A percentile compares a stretch with the other conserved stretches of the same genome.
phyloP scores from a whole-genome alignment of 305 asterid species.

The Solanum chacoense region DNA sequence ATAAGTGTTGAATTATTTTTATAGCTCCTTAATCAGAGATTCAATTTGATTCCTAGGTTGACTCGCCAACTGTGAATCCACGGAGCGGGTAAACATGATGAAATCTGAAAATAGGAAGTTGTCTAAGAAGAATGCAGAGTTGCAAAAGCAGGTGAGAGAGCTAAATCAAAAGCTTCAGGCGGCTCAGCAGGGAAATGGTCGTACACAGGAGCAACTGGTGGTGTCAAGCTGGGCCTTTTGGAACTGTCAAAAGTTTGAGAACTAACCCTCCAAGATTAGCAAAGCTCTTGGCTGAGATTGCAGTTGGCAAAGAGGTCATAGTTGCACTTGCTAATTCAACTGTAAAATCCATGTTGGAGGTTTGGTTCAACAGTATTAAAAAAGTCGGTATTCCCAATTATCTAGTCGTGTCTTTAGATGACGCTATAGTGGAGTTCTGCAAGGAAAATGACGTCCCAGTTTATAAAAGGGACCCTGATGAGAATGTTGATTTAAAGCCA shows the following conservation, averaged over 20 bases:
- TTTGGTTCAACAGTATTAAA: constrained; percentile 63
- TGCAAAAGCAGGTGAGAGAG: constrained; percentile 19
- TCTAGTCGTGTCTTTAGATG: constrained; percentile 68
- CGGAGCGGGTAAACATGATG: constrained; percentile 8
- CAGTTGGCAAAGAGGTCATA: constrained; percentile 53
- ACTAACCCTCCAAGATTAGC: constrained; percentile 60
- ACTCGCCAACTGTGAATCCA: constrained; percentile 13
- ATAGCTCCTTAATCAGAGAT: no score
- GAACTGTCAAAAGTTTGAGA: constrained; percentile 56
- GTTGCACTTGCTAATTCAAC: constrained; percentile 80
- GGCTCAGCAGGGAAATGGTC: constrained; percentile 17
- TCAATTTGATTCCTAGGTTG: no score
- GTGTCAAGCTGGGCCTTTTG: constrained; percentile 50
- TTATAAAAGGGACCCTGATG: constrained; percentile 57
- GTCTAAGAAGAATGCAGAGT: constrained; percentile 13
- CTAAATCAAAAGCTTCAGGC: constrained; percentile 15
- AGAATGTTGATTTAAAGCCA: constrained; percentile 18
- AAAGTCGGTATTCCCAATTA: constrained; percentile 50
- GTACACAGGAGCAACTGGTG: constrained; percentile 11
- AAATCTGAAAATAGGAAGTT: no score
- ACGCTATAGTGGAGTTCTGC: constrained; percentile 40
- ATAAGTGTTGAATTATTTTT: no score
- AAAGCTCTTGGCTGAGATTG: constrained; percentile 43
- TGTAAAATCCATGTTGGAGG: constrained; percentile 49
- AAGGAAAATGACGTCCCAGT: constrained; percentile 51